Base-by-base conservation (phyloP, 2,329 filamentous ascomycete species). In the Pseudogymnoascus sp. region DNA sequence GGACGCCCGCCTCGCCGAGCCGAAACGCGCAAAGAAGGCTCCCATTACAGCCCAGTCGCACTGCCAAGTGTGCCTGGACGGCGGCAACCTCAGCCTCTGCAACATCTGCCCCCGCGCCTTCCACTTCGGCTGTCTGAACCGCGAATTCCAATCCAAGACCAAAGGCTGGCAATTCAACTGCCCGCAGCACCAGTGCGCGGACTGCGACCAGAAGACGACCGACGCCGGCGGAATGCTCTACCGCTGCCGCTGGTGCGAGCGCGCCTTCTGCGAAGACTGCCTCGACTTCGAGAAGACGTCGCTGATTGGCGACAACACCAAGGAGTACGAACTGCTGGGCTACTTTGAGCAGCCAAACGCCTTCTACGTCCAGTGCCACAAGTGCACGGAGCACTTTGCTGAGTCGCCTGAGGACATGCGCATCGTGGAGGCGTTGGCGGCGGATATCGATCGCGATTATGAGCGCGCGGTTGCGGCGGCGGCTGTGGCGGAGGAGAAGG, bases 191-290 rank as follows among this genome's bases (percentile, higher is more conserved):
- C 72, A 77, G 46, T 87, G 84, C 65, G 71, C 68, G 2, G 78
- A 81, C 42, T 87, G 84, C 64, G 72, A 73, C 1, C 81, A 81
- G 67, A 81, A 80, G 63, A 82, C 82, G 0, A 71, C 71, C 0
- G 71, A 77, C 59, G 76, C 73, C 0, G 77, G 77, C 1, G 74
- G 75, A 4, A 74, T 79, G 66, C 63, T 79, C 0, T 77, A 79
- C 69, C 77, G 80, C 21, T 86, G 83, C 68, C 76, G 81, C 7
- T 83, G 77, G 76, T 87, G 84, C 65, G 77, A 80, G 29, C 72
- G 73, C 1, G 82, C 79, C 0, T 85, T 77, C 67, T 87, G 84
- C 67, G 83, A 87, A 63, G 80, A 85, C 50, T 86, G 83, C 67
- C 69, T 86, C 0, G 78, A 85, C 59, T 85, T 80, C 73, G 76